Evolutionary conservation across 768 basidiomycete species (phyloP).

Genomic region (Lentinula boryana): DNA sequence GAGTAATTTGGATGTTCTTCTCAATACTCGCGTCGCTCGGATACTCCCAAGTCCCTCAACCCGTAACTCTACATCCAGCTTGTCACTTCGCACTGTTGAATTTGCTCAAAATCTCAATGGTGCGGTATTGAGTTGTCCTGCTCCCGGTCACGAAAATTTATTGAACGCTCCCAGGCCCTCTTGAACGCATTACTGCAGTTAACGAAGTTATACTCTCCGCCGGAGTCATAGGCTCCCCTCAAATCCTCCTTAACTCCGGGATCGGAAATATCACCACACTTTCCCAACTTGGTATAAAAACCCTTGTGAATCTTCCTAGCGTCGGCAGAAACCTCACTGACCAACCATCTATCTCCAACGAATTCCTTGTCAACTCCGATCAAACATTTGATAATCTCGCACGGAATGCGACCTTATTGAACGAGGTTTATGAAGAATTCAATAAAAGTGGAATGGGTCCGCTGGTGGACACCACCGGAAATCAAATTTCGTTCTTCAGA

Average conservation of each 20-base stretch:
- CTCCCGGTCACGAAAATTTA: neutral
- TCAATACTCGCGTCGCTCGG: neutral
- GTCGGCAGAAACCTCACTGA: constrained; percentile 17
- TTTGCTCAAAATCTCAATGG: neutral
- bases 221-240: constrained; percentile 20
- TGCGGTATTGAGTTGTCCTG: neutral
- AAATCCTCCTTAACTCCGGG: constrained; percentile 13
- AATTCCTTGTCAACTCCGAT: constrained; percentile 12
- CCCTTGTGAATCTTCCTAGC: constrained; percentile 13
- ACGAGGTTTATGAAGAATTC: constrained; percentile 9
- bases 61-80: neutral
- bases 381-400: constrained; percentile 12
- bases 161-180: neutral
- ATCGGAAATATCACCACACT: constrained; percentile 10
- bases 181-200: constrained; percentile 5
- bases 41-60: neutral
- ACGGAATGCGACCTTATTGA: constrained; percentile 9
- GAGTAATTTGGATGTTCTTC: constrained; percentile 1
- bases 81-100: constrained; percentile 2
- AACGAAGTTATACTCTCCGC: constrained; percentile 21
- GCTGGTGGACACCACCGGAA: constrained; percentile 13
- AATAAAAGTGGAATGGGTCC: constrained; percentile 15
- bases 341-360: constrained; percentile 9
- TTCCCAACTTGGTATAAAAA: constrained; percentile 9
- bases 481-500: constrained; percentile 19